These are phyloP conservation scores for Candida tropicalis DNA, from an alignment of 1,139 yeast genomes.

Conservation along the genomic window DNA sequence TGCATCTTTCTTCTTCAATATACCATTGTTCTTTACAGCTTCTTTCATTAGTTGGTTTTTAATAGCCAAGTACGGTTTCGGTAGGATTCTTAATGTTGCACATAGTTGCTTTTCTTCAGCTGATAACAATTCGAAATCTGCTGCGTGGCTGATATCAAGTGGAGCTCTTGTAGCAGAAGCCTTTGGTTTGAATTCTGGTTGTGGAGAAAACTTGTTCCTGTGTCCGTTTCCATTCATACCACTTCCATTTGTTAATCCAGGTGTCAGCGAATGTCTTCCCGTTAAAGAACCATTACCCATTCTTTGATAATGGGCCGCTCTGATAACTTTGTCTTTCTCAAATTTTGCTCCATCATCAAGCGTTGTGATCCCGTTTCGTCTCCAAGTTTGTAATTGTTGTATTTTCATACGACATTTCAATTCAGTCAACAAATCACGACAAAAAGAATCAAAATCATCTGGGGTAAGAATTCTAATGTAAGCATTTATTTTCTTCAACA, in stretches of 20 bases:
- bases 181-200: conserved; percentile 41
- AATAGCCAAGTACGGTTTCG: conserved; percentile 92
- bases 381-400: conserved; percentile 90
- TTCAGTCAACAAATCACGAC: conserved; percentile 74
- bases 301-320: conserved; percentile 62
- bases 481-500: conserved; percentile 73
- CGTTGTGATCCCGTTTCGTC: conserved; percentile 84
- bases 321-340: conserved; percentile 80
- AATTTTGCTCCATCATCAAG: conserved; percentile 82
- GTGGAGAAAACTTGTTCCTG: conserved; percentile 30
- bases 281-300: conserved; percentile 49
- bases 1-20: conserved; percentile 79
- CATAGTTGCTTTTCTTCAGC: conserved; percentile 87
- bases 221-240: conserved; percentile 12
- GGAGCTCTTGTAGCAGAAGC: conserved; percentile 47
- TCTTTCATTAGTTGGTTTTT: conserved; percentile 92
- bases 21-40: conserved; percentile 81
- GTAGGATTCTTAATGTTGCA: conserved; percentile 78
- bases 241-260: conserved; percentile 17
- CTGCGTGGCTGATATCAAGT: conserved; percentile 77
- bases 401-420: conserved; percentile 78
- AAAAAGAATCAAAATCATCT: conserved; percentile 74
- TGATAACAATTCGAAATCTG: conserved; percentile 80
- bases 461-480: conserved; percentile 81
- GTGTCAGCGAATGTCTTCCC: conserved; percentile 28